phyloP scores from a whole-genome alignment of 176 grass and related monocot species.

The Carex littledalei region DNA sequence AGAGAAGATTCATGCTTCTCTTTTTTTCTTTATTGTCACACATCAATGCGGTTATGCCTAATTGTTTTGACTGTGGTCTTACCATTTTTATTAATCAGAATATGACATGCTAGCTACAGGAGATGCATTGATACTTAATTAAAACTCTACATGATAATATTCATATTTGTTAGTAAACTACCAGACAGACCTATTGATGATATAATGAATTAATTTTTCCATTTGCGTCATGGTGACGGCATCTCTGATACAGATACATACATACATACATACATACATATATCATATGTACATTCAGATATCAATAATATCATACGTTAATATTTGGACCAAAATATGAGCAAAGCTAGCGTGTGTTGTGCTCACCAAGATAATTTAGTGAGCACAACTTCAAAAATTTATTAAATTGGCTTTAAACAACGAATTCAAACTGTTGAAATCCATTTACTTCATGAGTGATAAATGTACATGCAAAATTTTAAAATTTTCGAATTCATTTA shows the following conservation, averaged over 20 bases:
- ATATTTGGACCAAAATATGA: too few relatives aligned
- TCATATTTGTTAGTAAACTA: not conserved
- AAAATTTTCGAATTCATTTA: too few relatives aligned
- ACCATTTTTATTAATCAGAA: slow-evolving; percentile 5
- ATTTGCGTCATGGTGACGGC: not conserved
- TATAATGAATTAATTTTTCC: not conserved
- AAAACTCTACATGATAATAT: not conserved
- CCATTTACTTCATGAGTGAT: too few relatives aligned
- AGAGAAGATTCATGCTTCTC: slow-evolving; percentile 7
- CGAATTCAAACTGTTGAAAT: too few relatives aligned
- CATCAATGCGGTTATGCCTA: slow-evolving; percentile 8
- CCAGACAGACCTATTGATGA: not conserved
- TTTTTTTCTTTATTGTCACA: slow-evolving; percentile 2
- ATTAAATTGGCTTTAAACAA: too few relatives aligned
- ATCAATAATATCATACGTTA: too few relatives aligned
- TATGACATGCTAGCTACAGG: slow-evolving; percentile 8
- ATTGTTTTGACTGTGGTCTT: slow-evolving; percentile 24
- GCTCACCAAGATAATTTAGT: too few relatives aligned
- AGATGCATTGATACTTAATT: not conserved
- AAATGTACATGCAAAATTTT: too few relatives aligned
- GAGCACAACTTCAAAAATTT: too few relatives aligned
- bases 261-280: too few relatives aligned
- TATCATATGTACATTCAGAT: too few relatives aligned
- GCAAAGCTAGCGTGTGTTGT: too few relatives aligned
- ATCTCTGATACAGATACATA: not conserved